Evolutionary conservation across 495 filamentous ascomycete genomes (phyloP).

Genomic region (Xylona heveae): DNA sequence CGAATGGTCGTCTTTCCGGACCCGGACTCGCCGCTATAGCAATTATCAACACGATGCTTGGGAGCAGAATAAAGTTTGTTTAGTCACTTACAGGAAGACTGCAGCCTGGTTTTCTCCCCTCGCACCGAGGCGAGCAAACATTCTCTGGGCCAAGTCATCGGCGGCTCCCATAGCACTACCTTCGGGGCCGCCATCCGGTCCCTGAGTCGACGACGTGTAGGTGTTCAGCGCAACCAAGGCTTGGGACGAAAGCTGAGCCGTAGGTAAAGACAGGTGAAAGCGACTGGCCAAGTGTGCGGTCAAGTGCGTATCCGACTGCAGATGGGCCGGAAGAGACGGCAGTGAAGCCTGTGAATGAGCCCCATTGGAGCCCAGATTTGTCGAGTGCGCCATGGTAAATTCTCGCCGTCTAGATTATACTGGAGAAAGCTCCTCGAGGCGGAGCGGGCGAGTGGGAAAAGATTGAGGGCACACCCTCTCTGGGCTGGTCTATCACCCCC

Average conservation of each 20-base stretch:
- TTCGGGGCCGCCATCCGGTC: slow-evolving; percentile 70
- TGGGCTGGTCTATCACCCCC: too few species aligned
- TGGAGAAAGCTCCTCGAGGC: neutral
- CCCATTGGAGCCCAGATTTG: slow-evolving; percentile 11
- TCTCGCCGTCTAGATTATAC: neutral
- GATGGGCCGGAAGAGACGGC: slow-evolving; percentile 68
- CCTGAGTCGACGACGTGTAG: slow-evolving; percentile 68
- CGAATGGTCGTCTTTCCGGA: slow-evolving; percentile 90
- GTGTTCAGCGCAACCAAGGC: slow-evolving; percentile 83
- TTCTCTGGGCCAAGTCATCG: slow-evolving; percentile 70
- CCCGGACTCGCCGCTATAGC: slow-evolving; percentile 67
- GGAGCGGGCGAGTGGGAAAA: neutral
- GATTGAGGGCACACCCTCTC: too few species aligned
- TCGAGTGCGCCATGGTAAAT: slow-evolving; percentile 10
- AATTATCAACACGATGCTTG: slow-evolving; percentile 6
- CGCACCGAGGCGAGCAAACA: slow-evolving; percentile 66
- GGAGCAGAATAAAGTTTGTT: neutral
- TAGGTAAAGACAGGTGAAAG: slow-evolving; percentile 77
- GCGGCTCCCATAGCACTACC: slow-evolving; percentile 73
- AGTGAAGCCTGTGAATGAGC: slow-evolving; percentile 80
- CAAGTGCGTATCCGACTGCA: slow-evolving; percentile 89
- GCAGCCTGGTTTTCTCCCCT: slow-evolving; percentile 83
- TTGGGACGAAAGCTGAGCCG: slow-evolving; percentile 71
- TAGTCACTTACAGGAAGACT: slow-evolving; percentile 61
- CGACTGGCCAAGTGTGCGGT: slow-evolving; percentile 91